Conservation (phyloP, 768 basidiomycete species). For the Mycena galopus region DNA sequence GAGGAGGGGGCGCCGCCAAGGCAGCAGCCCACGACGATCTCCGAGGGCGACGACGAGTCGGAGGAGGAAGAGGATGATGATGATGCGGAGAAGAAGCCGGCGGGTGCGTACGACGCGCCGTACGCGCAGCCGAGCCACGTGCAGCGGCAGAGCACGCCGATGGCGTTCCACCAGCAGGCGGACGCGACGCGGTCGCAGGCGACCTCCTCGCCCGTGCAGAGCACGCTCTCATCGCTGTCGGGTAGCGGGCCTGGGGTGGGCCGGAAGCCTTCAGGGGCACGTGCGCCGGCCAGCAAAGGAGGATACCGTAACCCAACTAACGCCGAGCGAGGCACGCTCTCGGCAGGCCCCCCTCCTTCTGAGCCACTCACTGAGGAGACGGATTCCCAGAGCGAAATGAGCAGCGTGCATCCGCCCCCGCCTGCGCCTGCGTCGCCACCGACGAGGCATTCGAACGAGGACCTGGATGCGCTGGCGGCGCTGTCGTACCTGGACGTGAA, state of each 20-base stretch:
- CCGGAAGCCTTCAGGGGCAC: constrained; percentile 88
- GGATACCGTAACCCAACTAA: constrained; percentile 53
- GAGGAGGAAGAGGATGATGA: constrained; percentile 44
- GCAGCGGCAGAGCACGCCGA: constrained; percentile 52
- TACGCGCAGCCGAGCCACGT: constrained; percentile 13
- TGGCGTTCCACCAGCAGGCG: constrained; percentile 49
- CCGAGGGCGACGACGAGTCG: constrained; percentile 58
- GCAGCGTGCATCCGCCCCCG: constrained; percentile 29
- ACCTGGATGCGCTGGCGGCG: constrained; percentile 83
- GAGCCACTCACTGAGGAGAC: constrained; percentile 49
- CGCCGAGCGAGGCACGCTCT: constrained; percentile 48
- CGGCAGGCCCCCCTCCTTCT: constrained; percentile 48
- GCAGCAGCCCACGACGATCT: constrained; percentile 61
- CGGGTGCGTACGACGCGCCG: constrained; percentile 8
- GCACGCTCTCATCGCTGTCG: constrained; percentile 32
- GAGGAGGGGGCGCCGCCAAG: constrained; percentile 40
- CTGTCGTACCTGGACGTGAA: constrained; percentile 78
- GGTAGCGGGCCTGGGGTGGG: constrained; percentile 61
- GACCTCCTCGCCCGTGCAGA: constrained; percentile 29
- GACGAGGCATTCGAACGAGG: constrained; percentile 54
- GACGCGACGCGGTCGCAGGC: constrained; percentile 20
- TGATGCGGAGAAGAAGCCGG: background rate
- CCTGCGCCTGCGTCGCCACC: constrained; percentile 14
- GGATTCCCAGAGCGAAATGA: constrained; percentile 44
- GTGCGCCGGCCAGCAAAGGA: constrained; percentile 68